A percentile compares a stretch with the other conserved stretches of the same genome.
Evolutionary conservation across 768 basidiomycete genomes (phyloP).

Genomic region (Mycena albidolilacea): DNA sequence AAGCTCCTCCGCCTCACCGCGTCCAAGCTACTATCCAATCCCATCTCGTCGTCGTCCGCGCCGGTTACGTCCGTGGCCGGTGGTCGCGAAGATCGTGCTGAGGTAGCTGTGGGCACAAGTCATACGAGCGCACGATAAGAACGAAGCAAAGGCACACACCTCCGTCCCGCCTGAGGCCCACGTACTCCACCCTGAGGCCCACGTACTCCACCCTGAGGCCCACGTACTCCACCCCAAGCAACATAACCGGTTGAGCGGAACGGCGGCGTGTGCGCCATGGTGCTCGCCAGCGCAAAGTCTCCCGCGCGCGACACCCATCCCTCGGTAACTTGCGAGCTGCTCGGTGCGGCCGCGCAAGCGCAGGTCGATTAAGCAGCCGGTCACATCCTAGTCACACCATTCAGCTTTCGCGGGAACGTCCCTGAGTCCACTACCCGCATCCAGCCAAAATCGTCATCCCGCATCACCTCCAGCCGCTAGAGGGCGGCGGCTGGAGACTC

Average conservation of each 20-base stretch:
- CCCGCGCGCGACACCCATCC: too few species aligned
- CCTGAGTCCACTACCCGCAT: too few species aligned
- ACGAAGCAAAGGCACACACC: background rate
- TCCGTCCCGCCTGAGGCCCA: background rate
- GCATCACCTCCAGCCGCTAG: conserved; percentile 9
- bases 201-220: background rate
- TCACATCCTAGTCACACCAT: too few species aligned
- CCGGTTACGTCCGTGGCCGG: background rate
- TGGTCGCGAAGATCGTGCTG: conserved; percentile 1
- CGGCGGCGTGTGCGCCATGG: background rate
- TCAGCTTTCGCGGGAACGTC: too few species aligned
- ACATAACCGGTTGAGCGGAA: background rate
- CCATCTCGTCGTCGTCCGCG: conserved; percentile 8
- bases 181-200: background rate
- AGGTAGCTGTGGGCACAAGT: conserved; percentile 10
- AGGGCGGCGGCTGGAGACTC: conserved; percentile 74
- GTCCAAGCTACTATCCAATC: conserved; percentile 1
- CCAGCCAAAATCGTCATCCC: too few species aligned
- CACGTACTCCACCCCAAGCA: background rate
- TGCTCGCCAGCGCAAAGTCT: background rate
- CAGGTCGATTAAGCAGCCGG: too few species aligned
- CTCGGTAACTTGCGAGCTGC: too few species aligned
- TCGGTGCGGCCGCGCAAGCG: too few species aligned
- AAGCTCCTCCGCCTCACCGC: conserved; percentile 6
- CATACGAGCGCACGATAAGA: background rate